Evolutionary conservation across 192 early-diverging fungal species (phyloP), one percentile per base, ranked within the genome.

Genomic region (Dispira simplex): DNA sequence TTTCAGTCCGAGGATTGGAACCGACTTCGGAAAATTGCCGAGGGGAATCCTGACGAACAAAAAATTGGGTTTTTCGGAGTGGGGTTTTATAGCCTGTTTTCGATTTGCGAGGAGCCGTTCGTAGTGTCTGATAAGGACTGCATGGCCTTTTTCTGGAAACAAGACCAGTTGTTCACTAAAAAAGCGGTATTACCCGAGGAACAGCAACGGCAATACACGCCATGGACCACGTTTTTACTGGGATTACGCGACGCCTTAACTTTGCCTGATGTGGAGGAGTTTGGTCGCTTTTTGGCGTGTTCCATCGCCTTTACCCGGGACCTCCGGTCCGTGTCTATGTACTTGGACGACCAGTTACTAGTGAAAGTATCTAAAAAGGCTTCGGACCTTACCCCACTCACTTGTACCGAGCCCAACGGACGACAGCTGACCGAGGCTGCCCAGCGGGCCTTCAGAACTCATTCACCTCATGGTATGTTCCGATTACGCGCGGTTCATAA

Each of bases 131-230:
- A 62, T 84, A 14, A 66, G 73, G 75, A 89, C 51, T 88, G 85
- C 60, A 90, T 92, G 87, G 90, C 81, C 0, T 95, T 95, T 73
- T 88, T 89, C 69, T 95, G 89, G 83, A 83, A 80, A 55, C 88
- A 86, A 2, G 91, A 95, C 72, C 87, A 89, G 70, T 75, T 95
- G 21, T 92, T 85, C 66, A 86, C 89, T 0, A 91, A 91, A 65
- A 74, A 81, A 39, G 87, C 75, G 11, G 62, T 65, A 18, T 57
- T 84, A 11, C 71, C 77, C 21, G 56, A 54, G n/a, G 39, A 9
- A 6, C 68, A 74, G 16, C 66, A 73, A 8, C 74, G 78, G 32
- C 76, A 80, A 13, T 65, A 72, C 11, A 69, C 71, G 4, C 52
- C 64, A 13, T 83, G 83, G 82, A 93, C 92, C 0, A 79, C 83